Conservation (phyloP, 176 grass and related monocot genomes). For the Chrysopogon serrulatus region DNA sequence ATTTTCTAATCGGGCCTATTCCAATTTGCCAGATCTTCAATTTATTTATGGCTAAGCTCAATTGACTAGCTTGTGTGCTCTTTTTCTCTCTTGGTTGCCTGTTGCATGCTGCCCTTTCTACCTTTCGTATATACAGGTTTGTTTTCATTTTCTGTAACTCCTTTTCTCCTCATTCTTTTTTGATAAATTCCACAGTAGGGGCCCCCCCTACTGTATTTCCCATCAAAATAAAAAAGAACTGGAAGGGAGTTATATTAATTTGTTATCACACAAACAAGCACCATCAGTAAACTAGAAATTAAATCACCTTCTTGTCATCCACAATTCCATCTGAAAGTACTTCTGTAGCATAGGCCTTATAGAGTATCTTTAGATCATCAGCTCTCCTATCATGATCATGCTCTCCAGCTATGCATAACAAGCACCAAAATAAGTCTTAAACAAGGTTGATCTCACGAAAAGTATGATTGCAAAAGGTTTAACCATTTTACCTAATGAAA, state of each 20-base stretch:
- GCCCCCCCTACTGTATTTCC: neutral
- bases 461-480: conserved; percentile 18
- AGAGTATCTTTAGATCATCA: conserved; percentile 78
- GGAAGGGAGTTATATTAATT: neutral
- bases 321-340: conserved; percentile 66
- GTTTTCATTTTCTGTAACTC: neutral
- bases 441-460: conserved; percentile 12
- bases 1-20: conserved; percentile 1
- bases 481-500: conserved; percentile 75
- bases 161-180: neutral
- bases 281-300: conserved; percentile 12
- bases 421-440: neutral
- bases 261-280: neutral
- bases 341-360: conserved; percentile 74
- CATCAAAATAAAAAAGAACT: neutral
- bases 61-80: neutral
- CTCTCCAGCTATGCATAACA: conserved; percentile 61
- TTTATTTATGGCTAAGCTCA: neutral
- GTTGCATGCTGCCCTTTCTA: neutral
- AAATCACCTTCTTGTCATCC: conserved; percentile 69
- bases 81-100: neutral
- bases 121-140: neutral
- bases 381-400: conserved; percentile 68
- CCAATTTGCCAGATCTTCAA: neutral
- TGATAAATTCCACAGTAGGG: neutral